phyloP scores from a whole-genome alignment of 768 basidiomycete genomes.

The Mycena latifolia region DNA sequence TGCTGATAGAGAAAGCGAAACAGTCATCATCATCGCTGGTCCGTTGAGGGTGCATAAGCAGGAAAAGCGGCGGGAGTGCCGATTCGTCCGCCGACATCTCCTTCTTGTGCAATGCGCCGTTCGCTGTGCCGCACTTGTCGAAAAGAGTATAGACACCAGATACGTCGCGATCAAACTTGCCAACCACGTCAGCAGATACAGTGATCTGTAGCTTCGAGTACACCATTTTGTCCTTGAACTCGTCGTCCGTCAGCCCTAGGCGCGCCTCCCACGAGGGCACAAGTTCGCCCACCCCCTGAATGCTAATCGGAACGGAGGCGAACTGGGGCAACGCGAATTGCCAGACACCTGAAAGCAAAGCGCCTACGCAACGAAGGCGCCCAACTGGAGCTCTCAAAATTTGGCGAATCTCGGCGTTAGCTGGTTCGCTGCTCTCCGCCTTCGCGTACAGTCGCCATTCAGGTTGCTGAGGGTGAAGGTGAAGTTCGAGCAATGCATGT shows the following conservation, averaged over 20 bases:
- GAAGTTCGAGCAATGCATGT: conserved; percentile 78
- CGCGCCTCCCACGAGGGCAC: conserved; percentile 90
- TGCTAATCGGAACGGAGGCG: conserved; percentile 66
- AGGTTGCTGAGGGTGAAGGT: conserved; percentile 79
- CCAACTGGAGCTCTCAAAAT: conserved; percentile 83
- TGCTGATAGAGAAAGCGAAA: conserved; percentile 88
- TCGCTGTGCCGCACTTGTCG: conserved; percentile 91
- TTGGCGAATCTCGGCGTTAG: conserved; percentile 83
- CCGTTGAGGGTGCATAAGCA: conserved; percentile 90
- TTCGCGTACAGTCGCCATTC: conserved; percentile 91
- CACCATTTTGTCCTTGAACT: conserved; percentile 76
- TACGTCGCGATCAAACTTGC: conserved; percentile 80
- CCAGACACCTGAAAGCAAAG: conserved; percentile 81
- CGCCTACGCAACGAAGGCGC: conserved; percentile 68
- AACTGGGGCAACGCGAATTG: conserved; percentile 80
- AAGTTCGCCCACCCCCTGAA: conserved; percentile 74
- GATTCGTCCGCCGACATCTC: conserved; percentile 55
- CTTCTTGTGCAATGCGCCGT: conserved; percentile 83
- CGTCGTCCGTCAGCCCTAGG: conserved; percentile 76
- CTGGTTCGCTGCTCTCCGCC: conserved; percentile 75
- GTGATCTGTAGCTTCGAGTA: conserved; percentile 74
- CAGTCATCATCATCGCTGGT: conserved; percentile 82
- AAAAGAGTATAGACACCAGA: conserved; percentile 84
- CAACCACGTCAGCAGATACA: conserved; percentile 60
- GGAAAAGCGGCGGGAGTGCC: conserved; percentile 73